Conservation (phyloP, 2,329 filamentous ascomycete genomes). For the Macroventuria anomochaeta region DNA sequence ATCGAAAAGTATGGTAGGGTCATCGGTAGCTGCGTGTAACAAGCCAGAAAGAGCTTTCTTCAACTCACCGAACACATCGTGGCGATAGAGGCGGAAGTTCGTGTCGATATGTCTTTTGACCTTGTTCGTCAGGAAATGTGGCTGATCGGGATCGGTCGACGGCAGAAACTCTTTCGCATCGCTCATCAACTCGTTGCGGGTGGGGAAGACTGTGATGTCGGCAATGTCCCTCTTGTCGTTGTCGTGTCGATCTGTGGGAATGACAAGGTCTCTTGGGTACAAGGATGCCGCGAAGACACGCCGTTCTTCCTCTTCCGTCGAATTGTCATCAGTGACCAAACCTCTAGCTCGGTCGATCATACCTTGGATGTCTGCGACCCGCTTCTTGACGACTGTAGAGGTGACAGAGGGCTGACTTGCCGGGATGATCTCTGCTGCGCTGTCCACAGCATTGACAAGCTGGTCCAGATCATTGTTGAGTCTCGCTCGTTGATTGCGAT, state of each 20-base stretch:
- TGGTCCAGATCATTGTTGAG: constrained; percentile 26
- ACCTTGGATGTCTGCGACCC: neutral
- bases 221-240: constrained; percentile 45
- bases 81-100: constrained; percentile 41
- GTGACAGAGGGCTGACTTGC: neutral
- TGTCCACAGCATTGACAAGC: constrained; percentile 10
- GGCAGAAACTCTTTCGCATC: constrained; percentile 49
- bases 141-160: constrained; percentile 34
- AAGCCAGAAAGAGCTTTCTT: constrained; percentile 32
- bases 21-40: constrained; percentile 19
- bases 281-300: constrained; percentile 14
- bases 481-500: constrained; percentile 23
- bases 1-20: neutral
- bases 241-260: constrained; percentile 37
- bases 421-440: constrained; percentile 10
- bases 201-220: constrained; percentile 42
- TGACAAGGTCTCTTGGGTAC: constrained; percentile 33
- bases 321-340: neutral
- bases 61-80: constrained; percentile 43
- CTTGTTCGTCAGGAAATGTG: constrained; percentile 32
- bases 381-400: constrained; percentile 1
- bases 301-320: neutral
- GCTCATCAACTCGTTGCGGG: constrained; percentile 44
- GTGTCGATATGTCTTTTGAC: constrained; percentile 43
- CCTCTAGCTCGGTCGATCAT: constrained; percentile 11